Conservation (phyloP, 306 rosid genomes). For the Fagus sylvatica region DNA sequence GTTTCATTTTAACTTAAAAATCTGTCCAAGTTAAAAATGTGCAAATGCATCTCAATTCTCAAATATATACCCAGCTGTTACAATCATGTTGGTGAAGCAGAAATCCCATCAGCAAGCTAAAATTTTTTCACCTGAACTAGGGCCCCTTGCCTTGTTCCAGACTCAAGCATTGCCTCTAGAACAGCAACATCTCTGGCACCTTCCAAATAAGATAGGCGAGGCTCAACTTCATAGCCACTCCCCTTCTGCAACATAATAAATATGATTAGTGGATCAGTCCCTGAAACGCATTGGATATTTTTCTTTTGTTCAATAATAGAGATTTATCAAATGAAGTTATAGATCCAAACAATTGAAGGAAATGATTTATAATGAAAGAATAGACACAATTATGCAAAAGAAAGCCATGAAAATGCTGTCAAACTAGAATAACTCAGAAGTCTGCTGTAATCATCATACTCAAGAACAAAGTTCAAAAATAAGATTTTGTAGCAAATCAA, state of each 20-base stretch:
- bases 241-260: constrained; percentile 49
- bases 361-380: constrained; percentile 8
- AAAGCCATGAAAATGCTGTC: not conserved
- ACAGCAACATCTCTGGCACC: constrained; percentile 96
- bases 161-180: constrained; percentile 92
- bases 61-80: not conserved
- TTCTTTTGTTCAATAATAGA: not conserved
- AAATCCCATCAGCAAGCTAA: constrained; percentile 37
- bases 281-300: not conserved
- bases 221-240: constrained; percentile 50
- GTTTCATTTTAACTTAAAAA: not conserved
- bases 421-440: not conserved
- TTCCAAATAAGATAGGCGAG: constrained; percentile 75
- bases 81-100: not conserved
- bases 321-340: not conserved
- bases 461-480: not conserved
- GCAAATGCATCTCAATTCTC: not conserved
- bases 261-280: constrained; percentile 15
- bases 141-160: constrained; percentile 75
- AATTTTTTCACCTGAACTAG: constrained; percentile 67
- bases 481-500: not conserved
- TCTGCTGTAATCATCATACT: not conserved
- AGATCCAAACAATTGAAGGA: constrained; percentile 20
- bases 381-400: not conserved
- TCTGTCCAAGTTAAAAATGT: not conserved